Evolutionary conservation across 2,329 filamentous ascomycete genomes (phyloP).

Genomic region (Torrubiella hemipterigena): DNA sequence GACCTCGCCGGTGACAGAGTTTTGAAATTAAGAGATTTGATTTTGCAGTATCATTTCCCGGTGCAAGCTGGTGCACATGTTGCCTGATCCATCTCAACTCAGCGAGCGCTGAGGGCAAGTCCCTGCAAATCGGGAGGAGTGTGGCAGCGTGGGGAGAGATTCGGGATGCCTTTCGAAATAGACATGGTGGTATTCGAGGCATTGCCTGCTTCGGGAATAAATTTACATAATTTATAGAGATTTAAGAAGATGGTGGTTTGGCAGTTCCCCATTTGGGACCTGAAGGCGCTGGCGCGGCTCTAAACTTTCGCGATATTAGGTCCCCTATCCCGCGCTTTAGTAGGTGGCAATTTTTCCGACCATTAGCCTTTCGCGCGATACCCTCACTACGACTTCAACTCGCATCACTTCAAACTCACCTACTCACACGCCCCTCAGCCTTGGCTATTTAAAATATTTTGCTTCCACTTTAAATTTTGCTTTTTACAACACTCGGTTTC

Average conservation of each 20-base stretch:
- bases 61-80: constrained; percentile 43
- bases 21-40: too few species aligned
- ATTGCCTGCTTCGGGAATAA: too few species aligned
- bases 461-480: background rate
- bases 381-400: constrained; percentile 4
- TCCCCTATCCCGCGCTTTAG: too few species aligned
- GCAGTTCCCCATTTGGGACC: too few species aligned
- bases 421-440: too few species aligned
- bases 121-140: constrained; percentile 52
- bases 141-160: constrained; percentile 44
- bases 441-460: too few species aligned
- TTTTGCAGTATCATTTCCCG: too few species aligned
- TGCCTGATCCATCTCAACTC: constrained; percentile 65
- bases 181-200: constrained; percentile 50
- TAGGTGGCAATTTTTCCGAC: constrained; percentile 3
- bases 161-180: constrained; percentile 40
- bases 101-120: constrained; percentile 48
- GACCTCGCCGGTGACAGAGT: constrained; percentile 37
- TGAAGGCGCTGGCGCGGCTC: too few species aligned
- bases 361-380: constrained; percentile 2
- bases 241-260: too few species aligned
- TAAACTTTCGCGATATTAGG: too few species aligned
- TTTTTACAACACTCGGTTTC: background rate
- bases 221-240: too few species aligned
- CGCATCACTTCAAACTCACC: background rate